Evolutionary conservation across 495 filamentous ascomycete species (phyloP).

Genomic region (Mycothermus thermophilus): DNA sequence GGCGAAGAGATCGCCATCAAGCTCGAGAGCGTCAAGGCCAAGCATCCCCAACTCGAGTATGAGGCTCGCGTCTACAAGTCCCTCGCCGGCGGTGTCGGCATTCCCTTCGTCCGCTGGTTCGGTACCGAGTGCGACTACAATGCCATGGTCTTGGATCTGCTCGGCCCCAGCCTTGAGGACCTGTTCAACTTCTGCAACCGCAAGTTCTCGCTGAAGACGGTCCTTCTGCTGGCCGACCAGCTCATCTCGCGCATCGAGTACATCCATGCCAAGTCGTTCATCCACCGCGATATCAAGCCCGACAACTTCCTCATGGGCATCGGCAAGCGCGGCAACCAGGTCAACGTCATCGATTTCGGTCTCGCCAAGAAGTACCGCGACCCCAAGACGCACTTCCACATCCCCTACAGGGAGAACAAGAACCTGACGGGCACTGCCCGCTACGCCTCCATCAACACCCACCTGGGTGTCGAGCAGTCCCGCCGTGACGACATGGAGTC

Average conservation of each 20-base stretch:
- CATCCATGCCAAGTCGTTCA: conserved; percentile 99
- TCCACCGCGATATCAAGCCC: conserved; percentile 99
- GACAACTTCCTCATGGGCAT: conserved; percentile 99
- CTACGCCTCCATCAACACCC: conserved; percentile 99
- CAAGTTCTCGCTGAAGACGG: conserved; percentile 99
- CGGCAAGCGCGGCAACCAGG: conserved; percentile 98
- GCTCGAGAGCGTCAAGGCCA: conserved; percentile 98
- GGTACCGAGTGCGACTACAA: conserved; percentile 99
- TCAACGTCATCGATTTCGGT: conserved; percentile 99
- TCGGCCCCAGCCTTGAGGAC: conserved; percentile 95
- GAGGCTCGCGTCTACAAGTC: conserved; percentile 99
- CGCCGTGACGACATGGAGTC: conserved; percentile 99
- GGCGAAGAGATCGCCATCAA: conserved; percentile 99
- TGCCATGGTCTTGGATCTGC: conserved; percentile 97
- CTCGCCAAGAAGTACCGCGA: conserved; percentile 99
- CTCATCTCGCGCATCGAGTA: conserved; percentile 99
- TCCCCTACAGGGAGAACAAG: conserved; percentile 99
- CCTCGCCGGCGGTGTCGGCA: conserved; percentile 93
- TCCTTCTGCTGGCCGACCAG: conserved; percentile 92
- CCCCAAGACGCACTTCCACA: conserved; percentile 99
- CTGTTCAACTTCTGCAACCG: conserved; percentile 99
- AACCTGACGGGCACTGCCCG: conserved; percentile 98
- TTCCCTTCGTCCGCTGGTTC: conserved; percentile 99
- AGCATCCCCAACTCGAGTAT: conserved; percentile 99
- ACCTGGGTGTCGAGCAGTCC: conserved; percentile 97